phyloP scores from a whole-genome alignment of 2,329 filamentous ascomycete species.

The Aspergillus ustus region DNA sequence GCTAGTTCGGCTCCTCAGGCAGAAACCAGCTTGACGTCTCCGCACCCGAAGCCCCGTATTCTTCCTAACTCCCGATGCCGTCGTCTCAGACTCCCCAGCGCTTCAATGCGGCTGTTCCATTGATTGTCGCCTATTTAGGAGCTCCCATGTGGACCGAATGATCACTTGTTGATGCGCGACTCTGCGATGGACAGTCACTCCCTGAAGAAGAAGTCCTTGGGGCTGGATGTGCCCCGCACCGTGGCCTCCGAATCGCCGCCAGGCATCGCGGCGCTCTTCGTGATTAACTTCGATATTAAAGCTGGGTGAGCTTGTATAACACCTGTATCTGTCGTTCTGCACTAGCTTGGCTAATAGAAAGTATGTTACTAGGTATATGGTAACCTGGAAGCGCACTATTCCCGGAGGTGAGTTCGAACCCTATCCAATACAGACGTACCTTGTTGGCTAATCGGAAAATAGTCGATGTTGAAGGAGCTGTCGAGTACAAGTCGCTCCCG shows the following conservation, averaged over 20 bases:
- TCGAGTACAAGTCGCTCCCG: constrained; percentile 95
- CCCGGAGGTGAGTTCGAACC: constrained; percentile 61
- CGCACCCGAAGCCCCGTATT: constrained; percentile 11
- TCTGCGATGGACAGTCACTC: constrained; percentile 36
- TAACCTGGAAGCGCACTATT: constrained; percentile 81
- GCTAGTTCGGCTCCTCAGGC: constrained; percentile 14
- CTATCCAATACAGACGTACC: neutral
- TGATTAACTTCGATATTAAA: constrained; percentile 91
- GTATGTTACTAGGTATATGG: constrained; percentile 64
- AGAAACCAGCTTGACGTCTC: constrained; percentile 9
- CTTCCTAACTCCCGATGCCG: neutral
- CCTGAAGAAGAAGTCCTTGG: constrained; percentile 36
- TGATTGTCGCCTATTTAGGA: constrained; percentile 15
- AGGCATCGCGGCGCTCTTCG: constrained; percentile 75
- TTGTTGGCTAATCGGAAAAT: constrained; percentile 8
- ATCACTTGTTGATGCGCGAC: constrained; percentile 15
- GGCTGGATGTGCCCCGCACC: constrained; percentile 39
- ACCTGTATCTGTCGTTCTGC: neutral
- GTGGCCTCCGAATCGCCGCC: constrained; percentile 45
- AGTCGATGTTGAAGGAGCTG: constrained; percentile 76
- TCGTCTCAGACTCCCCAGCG: constrained; percentile 3
- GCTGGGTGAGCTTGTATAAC: constrained; percentile 67
- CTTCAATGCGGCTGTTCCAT: constrained; percentile 19
- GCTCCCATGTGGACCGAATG: constrained; percentile 29
- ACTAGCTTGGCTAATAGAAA: constrained; percentile 10